Evolutionary conservation across 2,329 filamentous ascomycete species (phyloP), one percentile per base, ranked within the genome.

Genomic region (Phialophora tarda): DNA sequence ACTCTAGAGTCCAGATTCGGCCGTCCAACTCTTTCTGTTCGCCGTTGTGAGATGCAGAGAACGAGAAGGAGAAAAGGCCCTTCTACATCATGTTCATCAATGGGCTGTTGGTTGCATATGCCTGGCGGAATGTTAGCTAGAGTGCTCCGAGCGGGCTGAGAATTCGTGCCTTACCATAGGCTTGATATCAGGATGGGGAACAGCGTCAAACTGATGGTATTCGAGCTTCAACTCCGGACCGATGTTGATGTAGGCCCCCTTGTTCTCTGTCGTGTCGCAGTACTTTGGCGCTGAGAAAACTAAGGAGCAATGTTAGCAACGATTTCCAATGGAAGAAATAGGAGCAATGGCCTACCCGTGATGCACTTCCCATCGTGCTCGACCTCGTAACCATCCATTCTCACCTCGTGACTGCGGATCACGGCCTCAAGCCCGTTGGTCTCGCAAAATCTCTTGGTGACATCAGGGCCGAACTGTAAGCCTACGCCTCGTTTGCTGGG

Each of bases 371-470:
- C 95, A 74, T 95, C 91, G 78, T 99, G 95, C 83, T 99, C 94
- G 72, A 97, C 91, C 78, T 99, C 94, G 76, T 98, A 99, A n/a
- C 95, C 95, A 67, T 95, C 93, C 95, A 99, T 99, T 74, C 95
- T 89, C 30, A 99, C 95, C 79, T 99, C 95, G 81, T 99, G 95
- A 75, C 93, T 97, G 73, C 95, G 90, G 74, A 99, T 99, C 71
- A 99, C 90, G 54, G 95, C 95, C 71, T 97, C 91, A 48, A 99
- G 85, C 0, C 92, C 91, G 79, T 99, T 99, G 80, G 90, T 93
- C 74, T 99, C 93, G 77, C 95, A 99, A 85, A 99, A 99, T 59
- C 88, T 86, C 82, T 96, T 96, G 24, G 95, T 99, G 65, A 99
- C 88, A 77, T 99, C 95, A 0, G 95, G 95, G 0, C 95, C 95